These are phyloP conservation scores for Diaporthe ilicicola DNA, from an alignment of 2,329 filamentous ascomycete species.

Conservation along the genomic window DNA sequence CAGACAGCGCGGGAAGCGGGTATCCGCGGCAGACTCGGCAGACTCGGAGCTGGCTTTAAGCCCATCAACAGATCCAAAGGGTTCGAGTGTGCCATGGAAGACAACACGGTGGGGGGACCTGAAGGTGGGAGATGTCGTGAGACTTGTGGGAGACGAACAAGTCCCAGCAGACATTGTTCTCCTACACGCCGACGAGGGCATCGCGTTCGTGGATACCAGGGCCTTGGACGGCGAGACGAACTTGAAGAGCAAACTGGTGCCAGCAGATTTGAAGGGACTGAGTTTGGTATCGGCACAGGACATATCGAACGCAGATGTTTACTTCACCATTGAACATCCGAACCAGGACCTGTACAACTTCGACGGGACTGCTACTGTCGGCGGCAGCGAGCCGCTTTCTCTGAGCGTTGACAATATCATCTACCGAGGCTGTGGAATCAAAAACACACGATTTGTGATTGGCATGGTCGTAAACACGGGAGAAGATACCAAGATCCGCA, in stretches of 20 bases:
- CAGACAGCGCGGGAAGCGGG: background rate
- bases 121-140: constrained; percentile 59
- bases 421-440: constrained; percentile 84
- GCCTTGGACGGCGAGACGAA: constrained; percentile 85
- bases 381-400: constrained; percentile 72
- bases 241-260: constrained; percentile 77
- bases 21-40: constrained; percentile 35
- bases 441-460: constrained; percentile 78
- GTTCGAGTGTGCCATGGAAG: constrained; percentile 56
- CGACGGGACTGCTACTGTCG: constrained; percentile 71
- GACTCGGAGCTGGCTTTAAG: constrained; percentile 35
- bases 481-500: constrained; percentile 85
- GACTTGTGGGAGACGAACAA: constrained; percentile 73
- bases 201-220: constrained; percentile 89
- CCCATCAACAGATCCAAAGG: background rate
- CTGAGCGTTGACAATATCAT: constrained; percentile 84
- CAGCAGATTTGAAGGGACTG: constrained; percentile 61
- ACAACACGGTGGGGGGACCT: constrained; percentile 54
- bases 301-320: constrained; percentile 63
- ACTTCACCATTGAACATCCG: constrained; percentile 80
- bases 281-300: constrained; percentile 62
- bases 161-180: constrained; percentile 85
- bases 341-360: constrained; percentile 82
- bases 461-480: constrained; percentile 88
- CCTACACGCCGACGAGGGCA: constrained; percentile 76